Percentiles rank a stretch among this genome's conserved stretches.
Conservation (phyloP, 1,284 basidiomycete species). For the Polyporus tsugae region DNA sequence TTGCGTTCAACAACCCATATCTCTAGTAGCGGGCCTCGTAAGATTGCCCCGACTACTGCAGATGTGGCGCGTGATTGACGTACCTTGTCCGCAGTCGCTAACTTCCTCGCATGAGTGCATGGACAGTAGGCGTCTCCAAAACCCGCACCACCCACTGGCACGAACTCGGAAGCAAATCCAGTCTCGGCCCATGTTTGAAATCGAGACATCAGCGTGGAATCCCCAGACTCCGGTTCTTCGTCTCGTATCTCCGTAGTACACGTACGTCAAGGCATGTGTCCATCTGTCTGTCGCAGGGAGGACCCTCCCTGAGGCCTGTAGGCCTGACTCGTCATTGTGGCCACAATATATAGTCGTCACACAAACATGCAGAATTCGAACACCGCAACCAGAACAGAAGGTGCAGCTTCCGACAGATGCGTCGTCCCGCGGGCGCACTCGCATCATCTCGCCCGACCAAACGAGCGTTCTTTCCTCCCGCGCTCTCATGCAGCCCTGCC, state of each 20-base stretch:
- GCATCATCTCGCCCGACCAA: not conserved
- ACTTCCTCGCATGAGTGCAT: not conserved
- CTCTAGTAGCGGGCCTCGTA: not conserved
- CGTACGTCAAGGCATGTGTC: not conserved
- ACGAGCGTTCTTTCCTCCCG: not conserved
- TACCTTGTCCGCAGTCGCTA: conserved; percentile 1
- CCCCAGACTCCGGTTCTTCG: conserved; percentile 11
- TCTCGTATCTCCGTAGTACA: conserved; percentile 10
- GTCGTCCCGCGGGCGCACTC: not conserved
- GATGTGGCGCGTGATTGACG: not conserved
- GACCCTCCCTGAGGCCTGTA: too few relatives aligned
- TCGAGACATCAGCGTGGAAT: conserved; percentile 5
- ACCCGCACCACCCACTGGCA: not conserved
- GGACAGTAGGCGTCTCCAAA: not conserved
- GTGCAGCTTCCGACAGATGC: not conserved
- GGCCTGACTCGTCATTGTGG: not conserved
- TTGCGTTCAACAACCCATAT: not conserved
- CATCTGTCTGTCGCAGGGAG: not conserved
- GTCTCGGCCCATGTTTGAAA: not conserved
- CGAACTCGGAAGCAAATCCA: not conserved
- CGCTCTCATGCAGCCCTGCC: not conserved
- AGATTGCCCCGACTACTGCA: not conserved
- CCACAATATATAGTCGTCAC: not conserved
- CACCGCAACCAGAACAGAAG: not conserved
- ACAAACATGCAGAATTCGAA: not conserved